Conservation (phyloP, 2,329 filamentous ascomycete species). For the Arthrobotrys sphaeroides region DNA sequence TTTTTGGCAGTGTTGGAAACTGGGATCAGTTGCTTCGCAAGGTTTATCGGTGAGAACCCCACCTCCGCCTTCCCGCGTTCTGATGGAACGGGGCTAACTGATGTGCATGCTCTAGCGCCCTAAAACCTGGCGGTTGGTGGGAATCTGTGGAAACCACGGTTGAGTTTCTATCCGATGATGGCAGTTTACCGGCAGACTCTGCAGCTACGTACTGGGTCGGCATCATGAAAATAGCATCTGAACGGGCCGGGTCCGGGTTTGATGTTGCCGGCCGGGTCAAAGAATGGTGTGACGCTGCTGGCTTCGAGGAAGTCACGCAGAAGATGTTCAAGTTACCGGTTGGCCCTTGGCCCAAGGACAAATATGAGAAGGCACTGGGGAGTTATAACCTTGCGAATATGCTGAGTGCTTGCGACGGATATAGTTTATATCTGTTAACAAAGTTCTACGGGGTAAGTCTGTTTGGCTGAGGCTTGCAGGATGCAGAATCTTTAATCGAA, state of each 20-base stretch:
- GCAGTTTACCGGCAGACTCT: slow-evolving; percentile 25
- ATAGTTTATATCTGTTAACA: slow-evolving; percentile 56
- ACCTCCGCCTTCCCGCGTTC: background rate
- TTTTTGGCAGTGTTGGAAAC: slow-evolving; percentile 58
- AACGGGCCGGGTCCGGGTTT: slow-evolving; percentile 47
- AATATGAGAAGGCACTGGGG: slow-evolving; percentile 56
- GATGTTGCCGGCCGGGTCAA: slow-evolving; percentile 52
- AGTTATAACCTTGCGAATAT: slow-evolving; percentile 57
- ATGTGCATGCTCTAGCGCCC: slow-evolving; percentile 11
- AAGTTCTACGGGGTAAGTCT: slow-evolving; percentile 53
- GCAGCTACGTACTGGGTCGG: slow-evolving; percentile 50
- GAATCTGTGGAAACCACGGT: slow-evolving; percentile 57
- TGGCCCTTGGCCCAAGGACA: slow-evolving; percentile 67
- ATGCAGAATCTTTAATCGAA: no score
- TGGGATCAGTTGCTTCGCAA: slow-evolving; percentile 57
- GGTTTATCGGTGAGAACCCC: slow-evolving; percentile 24
- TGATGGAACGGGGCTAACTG: no score
- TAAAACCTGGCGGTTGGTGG: slow-evolving; percentile 67
- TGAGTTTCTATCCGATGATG: slow-evolving; percentile 51
- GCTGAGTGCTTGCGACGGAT: slow-evolving; percentile 56
- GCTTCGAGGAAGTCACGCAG: slow-evolving; percentile 67
- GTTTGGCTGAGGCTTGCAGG: no score
- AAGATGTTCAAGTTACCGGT: slow-evolving; percentile 67
- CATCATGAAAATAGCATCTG: slow-evolving; percentile 46
- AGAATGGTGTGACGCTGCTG: slow-evolving; percentile 61